Base-by-base conservation (phyloP, 2,329 filamentous ascomycete species). In the Thelonectria discophora region DNA sequence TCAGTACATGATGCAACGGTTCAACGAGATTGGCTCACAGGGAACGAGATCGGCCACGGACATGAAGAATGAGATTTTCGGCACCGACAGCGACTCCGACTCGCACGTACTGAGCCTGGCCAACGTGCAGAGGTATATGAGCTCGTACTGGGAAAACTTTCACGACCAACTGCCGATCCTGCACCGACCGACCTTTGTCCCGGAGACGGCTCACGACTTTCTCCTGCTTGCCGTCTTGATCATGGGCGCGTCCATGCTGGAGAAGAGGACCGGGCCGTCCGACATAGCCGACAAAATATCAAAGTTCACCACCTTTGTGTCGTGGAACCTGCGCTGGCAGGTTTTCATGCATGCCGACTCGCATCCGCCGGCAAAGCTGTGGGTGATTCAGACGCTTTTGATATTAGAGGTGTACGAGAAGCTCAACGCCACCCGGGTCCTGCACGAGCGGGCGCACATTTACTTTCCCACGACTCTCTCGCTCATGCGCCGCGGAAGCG, bases 321-420 rank as follows among this genome's bases (percentile, higher is more conserved):
- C 70, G 2, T 72, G 70, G 70, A 72, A 72, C 21, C 55, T 72
- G 1, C 65, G 70, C 6, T 72, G 70, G 70, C 70, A 72, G 37
- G 69, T 72, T 3, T 72, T 72, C 51, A 72, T 72, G 70, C 70
- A 72, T 15, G 69, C 70, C 10, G 70, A 72, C 34, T 72, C 70
- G 10, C 70, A 72, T 32, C 70, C 70, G 9, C 70, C 70, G 20
- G 70, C 70, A 10, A 72, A 72, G 20, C 55, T 72, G 13, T 72
- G 70, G 70, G 70, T 72, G 6, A 72, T 72, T 3, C 70, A 72
- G 17, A 71, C 70, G 9, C 60, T 72, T 1, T 59, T 72, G 5
- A 67, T 72, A 11, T 45, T 72, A 1, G 70, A 72, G 21, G 69
- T 72, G 0, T 72, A 72, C 20, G 70, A 72, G 40, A 72, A 72